A percentile compares a stretch with the other conserved stretches of the same genome.
Evolutionary conservation across 139 green algal genomes (phyloP).

Genomic region (Raphidocelis subcapitata): DNA sequence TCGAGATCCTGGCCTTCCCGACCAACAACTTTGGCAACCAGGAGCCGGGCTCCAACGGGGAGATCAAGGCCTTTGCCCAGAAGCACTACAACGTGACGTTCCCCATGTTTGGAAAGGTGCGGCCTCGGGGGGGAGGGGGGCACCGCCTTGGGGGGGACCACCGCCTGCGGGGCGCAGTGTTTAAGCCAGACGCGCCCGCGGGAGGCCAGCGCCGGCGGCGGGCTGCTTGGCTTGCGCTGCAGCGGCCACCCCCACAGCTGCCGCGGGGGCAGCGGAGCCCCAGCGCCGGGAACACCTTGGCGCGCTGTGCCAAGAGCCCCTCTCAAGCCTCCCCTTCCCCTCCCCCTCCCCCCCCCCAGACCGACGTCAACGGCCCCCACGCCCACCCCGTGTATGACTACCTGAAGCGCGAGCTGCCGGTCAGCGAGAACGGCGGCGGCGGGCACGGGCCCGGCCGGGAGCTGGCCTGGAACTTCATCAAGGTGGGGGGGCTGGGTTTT

Average conservation of each 20-base stretch:
- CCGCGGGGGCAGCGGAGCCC: too few species aligned
- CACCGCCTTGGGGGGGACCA: too few species aligned
- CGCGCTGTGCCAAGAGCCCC: too few species aligned
- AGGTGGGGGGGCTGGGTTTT: not conserved
- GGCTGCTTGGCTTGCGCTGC: too few species aligned
- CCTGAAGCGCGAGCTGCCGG: conserved; percentile 59
- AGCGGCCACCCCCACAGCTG: too few species aligned
- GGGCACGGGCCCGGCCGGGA: conserved; percentile 41
- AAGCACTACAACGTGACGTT: conserved; percentile 61
- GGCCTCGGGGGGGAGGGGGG: too few species aligned
- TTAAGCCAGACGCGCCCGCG: too few species aligned
- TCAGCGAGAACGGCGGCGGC: conserved; percentile 36
- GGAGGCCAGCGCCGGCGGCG: too few species aligned
- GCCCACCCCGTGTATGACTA: conserved; percentile 61
- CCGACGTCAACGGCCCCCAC: conserved; percentile 60
- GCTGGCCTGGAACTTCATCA: conserved; percentile 74
- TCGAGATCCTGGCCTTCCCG: conserved; percentile 72
- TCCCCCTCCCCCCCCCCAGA: conserved; percentile 14
- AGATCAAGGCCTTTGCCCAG: conserved; percentile 55
- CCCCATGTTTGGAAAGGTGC: conserved; percentile 56
- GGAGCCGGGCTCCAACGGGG: conserved; percentile 51
- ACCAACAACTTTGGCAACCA: conserved; percentile 76
- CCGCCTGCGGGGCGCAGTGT: too few species aligned
- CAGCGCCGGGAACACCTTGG: too few species aligned
- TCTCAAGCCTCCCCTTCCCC: not conserved